These are phyloP conservation scores for Scytalidium lignicola DNA, from an alignment of 2,329 filamentous ascomycete species.

Conservation along the genomic window DNA sequence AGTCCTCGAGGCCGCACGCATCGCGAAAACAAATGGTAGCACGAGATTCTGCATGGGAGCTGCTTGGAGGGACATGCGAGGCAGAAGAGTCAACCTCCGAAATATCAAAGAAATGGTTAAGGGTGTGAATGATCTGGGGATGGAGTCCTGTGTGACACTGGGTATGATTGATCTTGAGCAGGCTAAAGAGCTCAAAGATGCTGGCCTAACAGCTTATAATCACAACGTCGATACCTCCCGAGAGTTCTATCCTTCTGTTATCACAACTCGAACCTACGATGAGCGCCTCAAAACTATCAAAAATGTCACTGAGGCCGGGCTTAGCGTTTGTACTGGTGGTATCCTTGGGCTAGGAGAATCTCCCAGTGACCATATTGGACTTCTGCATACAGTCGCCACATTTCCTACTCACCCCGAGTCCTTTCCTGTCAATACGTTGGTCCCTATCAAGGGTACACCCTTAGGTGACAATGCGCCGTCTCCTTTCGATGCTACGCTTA, in stretches of 20 bases:
- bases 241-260: constrained; percentile 83
- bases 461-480: constrained; percentile 70
- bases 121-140: constrained; percentile 73
- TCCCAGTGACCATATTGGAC: constrained; percentile 71
- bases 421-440: constrained; percentile 86
- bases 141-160: constrained; percentile 91
- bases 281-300: constrained; percentile 76
- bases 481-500: constrained; percentile 70
- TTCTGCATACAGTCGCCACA: constrained; percentile 77
- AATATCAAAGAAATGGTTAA: constrained; percentile 84
- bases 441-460: constrained; percentile 86
- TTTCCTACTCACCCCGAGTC: constrained; percentile 80
- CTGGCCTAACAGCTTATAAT: constrained; percentile 86
- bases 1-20: constrained; percentile 71
- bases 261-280: constrained; percentile 82
- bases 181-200: constrained; percentile 75
- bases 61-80: constrained; percentile 90
- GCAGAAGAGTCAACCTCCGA: constrained; percentile 74
- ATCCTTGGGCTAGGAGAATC: constrained; percentile 83
- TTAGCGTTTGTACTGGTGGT: constrained; percentile 86
- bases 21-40: constrained; percentile 77
- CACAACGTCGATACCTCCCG: constrained; percentile 89
- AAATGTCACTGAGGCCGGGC: constrained; percentile 78
- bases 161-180: constrained; percentile 85
- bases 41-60: constrained; percentile 95